Evolutionary conservation across 345 rosid species (phyloP).

Genomic region (Durio zibethinus): DNA sequence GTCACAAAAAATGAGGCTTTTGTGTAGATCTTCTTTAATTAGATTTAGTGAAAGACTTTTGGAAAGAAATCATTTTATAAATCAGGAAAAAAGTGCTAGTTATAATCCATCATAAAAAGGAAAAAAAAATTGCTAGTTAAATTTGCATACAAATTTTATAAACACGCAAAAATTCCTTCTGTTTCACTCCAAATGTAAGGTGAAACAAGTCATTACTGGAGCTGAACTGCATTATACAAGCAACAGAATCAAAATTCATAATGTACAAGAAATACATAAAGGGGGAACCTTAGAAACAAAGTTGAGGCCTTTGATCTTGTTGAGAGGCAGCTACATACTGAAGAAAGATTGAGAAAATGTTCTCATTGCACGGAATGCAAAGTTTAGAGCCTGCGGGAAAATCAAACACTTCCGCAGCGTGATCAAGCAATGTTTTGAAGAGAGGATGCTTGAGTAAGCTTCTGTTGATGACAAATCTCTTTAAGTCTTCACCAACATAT

Average conservation of each 20-base stretch:
- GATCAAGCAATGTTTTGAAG: conserved; percentile 34
- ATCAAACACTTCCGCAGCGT: conserved; percentile 30
- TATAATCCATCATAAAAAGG: too few relatives aligned
- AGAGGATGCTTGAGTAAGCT: conserved; percentile 32
- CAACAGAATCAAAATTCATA: not conserved
- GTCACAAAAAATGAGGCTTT: too few relatives aligned
- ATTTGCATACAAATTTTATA: too few relatives aligned
- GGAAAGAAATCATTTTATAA: too few relatives aligned
- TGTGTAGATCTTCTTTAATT: too few relatives aligned
- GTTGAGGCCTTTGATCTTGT: not conserved
- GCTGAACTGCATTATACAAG: not conserved
- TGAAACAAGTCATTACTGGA: not conserved
- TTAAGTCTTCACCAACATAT: conserved; percentile 34
- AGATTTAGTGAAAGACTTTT: too few relatives aligned
- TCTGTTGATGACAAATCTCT: conserved; percentile 33
- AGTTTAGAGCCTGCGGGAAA: conserved; percentile 25
- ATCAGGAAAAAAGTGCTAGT: too few relatives aligned
- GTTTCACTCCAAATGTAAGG: not conserved
- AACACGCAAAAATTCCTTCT: too few relatives aligned
- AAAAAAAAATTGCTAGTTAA: too few relatives aligned
- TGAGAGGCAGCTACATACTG: conserved; percentile 8
- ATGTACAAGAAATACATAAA: not conserved
- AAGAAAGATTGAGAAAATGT: conserved; percentile 24
- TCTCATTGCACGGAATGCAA: conserved; percentile 34
- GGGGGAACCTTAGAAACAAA: not conserved